A percentile compares a stretch with the other conserved stretches of the same genome.
These are phyloP conservation scores for Prunella vulgaris DNA, from an alignment of 257 asterid genomes.

Conservation along the genomic window DNA sequence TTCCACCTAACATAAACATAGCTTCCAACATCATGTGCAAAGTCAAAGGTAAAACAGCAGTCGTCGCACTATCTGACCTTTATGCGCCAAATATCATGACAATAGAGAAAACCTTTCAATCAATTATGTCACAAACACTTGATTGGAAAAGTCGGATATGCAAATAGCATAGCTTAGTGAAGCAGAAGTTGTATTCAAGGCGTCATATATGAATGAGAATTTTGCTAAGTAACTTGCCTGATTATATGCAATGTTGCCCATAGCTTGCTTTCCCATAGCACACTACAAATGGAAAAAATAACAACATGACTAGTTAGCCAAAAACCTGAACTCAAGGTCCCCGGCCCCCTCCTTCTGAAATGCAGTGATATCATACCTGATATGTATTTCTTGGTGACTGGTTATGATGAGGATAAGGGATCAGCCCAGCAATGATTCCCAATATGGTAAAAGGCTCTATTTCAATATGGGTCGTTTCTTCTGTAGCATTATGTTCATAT, in stretches of 20 bases:
- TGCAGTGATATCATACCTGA: slow-evolving; percentile 51
- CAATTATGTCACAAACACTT: neutral
- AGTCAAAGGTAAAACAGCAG: neutral
- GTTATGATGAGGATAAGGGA: slow-evolving; percentile 98
- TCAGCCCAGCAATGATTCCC: slow-evolving; percentile 89
- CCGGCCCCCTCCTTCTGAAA: neutral
- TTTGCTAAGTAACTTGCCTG: slow-evolving; percentile 47
- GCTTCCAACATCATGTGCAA: too few species aligned
- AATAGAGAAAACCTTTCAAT: neutral
- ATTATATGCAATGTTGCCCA: slow-evolving; percentile 95
- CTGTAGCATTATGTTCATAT: slow-evolving; percentile 74
- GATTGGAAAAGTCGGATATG: neutral
- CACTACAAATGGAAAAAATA: slow-evolving; percentile 46
- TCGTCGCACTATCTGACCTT: neutral
- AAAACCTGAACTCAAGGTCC: neutral
- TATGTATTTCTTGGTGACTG: slow-evolving; percentile 99
- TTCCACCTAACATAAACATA: too few species aligned
- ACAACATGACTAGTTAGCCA: slow-evolving; percentile 14
- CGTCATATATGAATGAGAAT: too few species aligned
- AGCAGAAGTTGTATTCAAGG: neutral
- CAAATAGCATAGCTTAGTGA: neutral
- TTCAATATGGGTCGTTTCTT: slow-evolving; percentile 86
- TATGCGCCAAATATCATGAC: neutral
- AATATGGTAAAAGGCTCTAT: slow-evolving; percentile 95
- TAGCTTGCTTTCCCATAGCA: slow-evolving; percentile 99